These are phyloP conservation scores for Spathaspora sp. DNA, from an alignment of 805 yeast genomes.

Conservation along the genomic window DNA sequence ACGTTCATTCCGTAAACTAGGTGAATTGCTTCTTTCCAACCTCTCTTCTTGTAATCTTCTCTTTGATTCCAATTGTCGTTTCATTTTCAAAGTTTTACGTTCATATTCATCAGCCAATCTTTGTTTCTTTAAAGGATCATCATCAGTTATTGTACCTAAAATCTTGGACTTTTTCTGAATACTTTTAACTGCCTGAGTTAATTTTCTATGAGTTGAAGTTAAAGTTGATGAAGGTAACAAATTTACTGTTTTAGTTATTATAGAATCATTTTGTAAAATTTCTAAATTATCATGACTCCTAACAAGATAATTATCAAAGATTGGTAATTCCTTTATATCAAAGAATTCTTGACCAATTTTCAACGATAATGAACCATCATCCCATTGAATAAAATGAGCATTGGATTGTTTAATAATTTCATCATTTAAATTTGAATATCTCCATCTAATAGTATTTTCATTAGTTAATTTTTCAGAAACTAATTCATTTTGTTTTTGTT, in stretches of 20 bases:
- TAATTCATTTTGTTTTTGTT: conserved; percentile 43
- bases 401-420: conserved; percentile 83
- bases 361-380: conserved; percentile 83
- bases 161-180: conserved; percentile 46
- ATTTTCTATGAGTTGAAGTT: conserved; percentile 74
- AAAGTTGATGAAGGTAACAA: conserved; percentile 89
- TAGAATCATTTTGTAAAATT: conserved; percentile 64
- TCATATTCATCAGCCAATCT: conserved; percentile 64
- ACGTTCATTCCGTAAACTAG: conserved; percentile 15
- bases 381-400: conserved; percentile 89
- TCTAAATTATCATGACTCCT: conserved; percentile 69
- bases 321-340: conserved; percentile 64
- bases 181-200: conserved; percentile 66
- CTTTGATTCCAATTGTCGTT: conserved; percentile 62
- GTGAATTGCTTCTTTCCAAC: conserved; percentile 44
- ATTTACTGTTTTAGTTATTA: conserved; percentile 61
- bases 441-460: conserved; percentile 91
- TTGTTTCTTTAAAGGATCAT: conserved; percentile 70
- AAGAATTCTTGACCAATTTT: conserved; percentile 86
- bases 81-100: conserved; percentile 52
- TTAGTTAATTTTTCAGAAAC: conserved; percentile 64
- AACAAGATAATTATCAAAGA: conserved; percentile 69
- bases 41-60: conserved; percentile 58
- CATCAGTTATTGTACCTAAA: conserved; percentile 49
- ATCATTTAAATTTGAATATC: conserved; percentile 72